phyloP scores from a whole-genome alignment of 192 early-diverging fungal species.

The Funneliformis mosseae region DNA sequence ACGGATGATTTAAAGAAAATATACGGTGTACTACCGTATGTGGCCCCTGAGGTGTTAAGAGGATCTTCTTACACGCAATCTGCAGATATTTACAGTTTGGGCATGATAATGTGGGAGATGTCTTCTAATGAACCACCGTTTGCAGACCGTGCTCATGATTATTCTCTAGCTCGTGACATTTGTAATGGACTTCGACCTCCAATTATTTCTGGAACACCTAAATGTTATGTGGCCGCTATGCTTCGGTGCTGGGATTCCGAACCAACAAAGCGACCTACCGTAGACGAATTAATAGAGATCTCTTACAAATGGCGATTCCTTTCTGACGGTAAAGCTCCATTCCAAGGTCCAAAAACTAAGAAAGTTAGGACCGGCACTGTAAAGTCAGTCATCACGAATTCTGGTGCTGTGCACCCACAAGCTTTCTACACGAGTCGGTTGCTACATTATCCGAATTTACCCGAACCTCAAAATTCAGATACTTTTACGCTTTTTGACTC shows the following conservation, averaged over 20 bases:
- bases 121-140: constrained; percentile 47
- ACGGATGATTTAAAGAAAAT: not conserved
- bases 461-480: constrained; percentile 25
- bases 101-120: constrained; percentile 52
- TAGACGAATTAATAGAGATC: constrained; percentile 37
- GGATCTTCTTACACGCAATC: not conserved
- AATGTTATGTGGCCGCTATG: constrained; percentile 39
- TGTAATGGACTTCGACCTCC: constrained; percentile 41
- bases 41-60: constrained; percentile 24
- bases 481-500: constrained; percentile 19
- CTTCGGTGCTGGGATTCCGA: constrained; percentile 47
- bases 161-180: constrained; percentile 36
- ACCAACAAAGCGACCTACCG: constrained; percentile 36
- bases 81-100: constrained; percentile 49
- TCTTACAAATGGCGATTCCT: constrained; percentile 36
- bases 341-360: constrained; percentile 20
- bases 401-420: constrained; percentile 20
- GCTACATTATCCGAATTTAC: constrained; percentile 25
- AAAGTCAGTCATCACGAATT: not conserved
- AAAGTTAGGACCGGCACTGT: constrained; percentile 1
- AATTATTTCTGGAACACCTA: constrained; percentile 44
- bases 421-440: constrained; percentile 31
- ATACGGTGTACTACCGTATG: constrained; percentile 27
- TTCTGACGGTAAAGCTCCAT: constrained; percentile 23
- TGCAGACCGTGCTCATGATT: constrained; percentile 39